A percentile compares a stretch with the other conserved stretches of the same genome.
Evolutionary conservation across 768 basidiomycete species (phyloP).

Genomic region (Suillus variegatus): DNA sequence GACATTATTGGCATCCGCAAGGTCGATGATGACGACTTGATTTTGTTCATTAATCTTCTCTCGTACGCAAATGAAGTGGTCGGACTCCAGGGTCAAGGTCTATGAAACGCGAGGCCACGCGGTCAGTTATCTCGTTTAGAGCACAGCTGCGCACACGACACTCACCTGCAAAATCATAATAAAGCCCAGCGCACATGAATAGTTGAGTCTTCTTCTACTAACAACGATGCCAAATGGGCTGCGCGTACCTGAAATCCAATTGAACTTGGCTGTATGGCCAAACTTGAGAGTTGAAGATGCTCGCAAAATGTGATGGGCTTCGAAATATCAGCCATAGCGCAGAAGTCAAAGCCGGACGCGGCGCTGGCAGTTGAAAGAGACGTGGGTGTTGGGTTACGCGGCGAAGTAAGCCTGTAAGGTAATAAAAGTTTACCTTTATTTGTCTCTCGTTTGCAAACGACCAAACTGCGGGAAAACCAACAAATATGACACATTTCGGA

Average conservation of each 20-base stretch:
- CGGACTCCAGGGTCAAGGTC: slow-evolving; percentile 95
- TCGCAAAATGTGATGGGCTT: slow-evolving; percentile 91
- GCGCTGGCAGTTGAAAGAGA: slow-evolving; percentile 17
- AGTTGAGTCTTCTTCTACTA: slow-evolving; percentile 1
- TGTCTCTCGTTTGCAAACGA: slow-evolving; percentile 24
- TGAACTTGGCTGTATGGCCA: slow-evolving; percentile 94
- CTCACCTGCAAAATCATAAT: slow-evolving; percentile 22
- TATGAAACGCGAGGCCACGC: slow-evolving; percentile 30
- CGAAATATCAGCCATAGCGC: slow-evolving; percentile 29
- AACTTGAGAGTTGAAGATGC: slow-evolving; percentile 90
- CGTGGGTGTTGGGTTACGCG: slow-evolving; percentile 25
- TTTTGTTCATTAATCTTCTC: slow-evolving; percentile 95
- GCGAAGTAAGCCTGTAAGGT: slow-evolving; percentile 16
- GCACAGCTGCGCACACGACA: neutral
- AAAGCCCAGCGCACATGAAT: slow-evolving; percentile 29
- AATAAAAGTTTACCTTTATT: slow-evolving; percentile 32
- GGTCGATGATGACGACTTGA: slow-evolving; percentile 99
- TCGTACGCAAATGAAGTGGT: slow-evolving; percentile 97
- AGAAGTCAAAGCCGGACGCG: slow-evolving; percentile 17
- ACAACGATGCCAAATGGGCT: slow-evolving; percentile 23
- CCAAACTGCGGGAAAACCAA: slow-evolving; percentile 5
- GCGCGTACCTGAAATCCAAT: slow-evolving; percentile 91
- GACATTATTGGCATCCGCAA: slow-evolving; percentile 96
- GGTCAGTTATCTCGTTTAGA: neutral
- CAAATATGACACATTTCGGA: neutral